Evolutionary conservation across 306 rosid genomes (phyloP), one percentile per base, ranked within the genome.

Genomic region (Geum urbanum): DNA sequence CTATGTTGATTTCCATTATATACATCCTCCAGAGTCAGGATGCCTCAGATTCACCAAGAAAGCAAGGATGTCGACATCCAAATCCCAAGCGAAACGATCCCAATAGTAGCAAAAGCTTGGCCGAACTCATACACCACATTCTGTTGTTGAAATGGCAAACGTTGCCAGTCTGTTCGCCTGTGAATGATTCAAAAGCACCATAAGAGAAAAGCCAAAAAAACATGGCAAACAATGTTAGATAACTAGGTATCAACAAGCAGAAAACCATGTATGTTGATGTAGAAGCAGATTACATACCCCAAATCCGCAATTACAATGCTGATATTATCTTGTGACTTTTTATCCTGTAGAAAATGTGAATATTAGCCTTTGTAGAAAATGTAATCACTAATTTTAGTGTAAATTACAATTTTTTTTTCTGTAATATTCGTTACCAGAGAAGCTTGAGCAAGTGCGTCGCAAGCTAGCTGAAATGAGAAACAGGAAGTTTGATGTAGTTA

Each of bases 231-330:
- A 32, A 32, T 2, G 37, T 32, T 32, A 32, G 37, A 32, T 32
- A 32, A 32, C 37, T 32, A 32, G 32, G 32, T 32, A 32, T n/a
- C n/a, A n/a, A n/a, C 37, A 32, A 32, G 37, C 37, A 32, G 37
- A 32, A 32, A 4, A 32, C 3, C 37, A 41, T 22, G 15, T 22
- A 59, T 59, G 65, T 5, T 7, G 22, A 59, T 27, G 41, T 27
- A 72, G 43, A 71, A 19, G 52, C 27, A 74, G 58, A 32, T 6
- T n/a, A 35, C 87, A 51, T 85, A 95, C 99, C 99, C 95, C 22
- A 95, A 79, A 83, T 95, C 99, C 4, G 96, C 99, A 75, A 95
- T 84, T 71, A 89, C 77, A 57, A 95, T 89, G 85, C 99, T 95
- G 79, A 95, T 78, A 73, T 95, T 95, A 80, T 95, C 99, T 84